These are phyloP conservation scores for Mortierella sp. DNA, from an alignment of 371 early-diverging fungal genomes.

Conservation along the genomic window DNA sequence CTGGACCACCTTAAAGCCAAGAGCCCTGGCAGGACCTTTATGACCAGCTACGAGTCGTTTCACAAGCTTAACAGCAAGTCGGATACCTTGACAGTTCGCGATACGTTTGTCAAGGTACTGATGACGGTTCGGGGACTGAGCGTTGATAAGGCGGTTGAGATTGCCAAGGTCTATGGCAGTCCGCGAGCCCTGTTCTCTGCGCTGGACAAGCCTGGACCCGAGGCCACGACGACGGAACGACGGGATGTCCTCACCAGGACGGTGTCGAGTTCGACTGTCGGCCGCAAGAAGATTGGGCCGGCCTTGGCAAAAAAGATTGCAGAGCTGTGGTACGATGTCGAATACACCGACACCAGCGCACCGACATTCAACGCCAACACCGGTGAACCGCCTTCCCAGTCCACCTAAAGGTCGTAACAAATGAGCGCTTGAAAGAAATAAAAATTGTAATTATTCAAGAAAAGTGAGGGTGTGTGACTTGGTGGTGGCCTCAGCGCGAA, in stretches of 20 bases:
- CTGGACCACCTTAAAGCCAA: slow-evolving; percentile 60
- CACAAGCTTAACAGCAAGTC: slow-evolving; percentile 78
- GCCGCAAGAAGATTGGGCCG: slow-evolving; percentile 64
- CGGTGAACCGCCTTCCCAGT: too few species aligned
- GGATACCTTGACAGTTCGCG: slow-evolving; percentile 71
- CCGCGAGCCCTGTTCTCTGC: slow-evolving; percentile 66
- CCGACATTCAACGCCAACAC: too few species aligned
- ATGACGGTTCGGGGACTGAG: slow-evolving; percentile 87
- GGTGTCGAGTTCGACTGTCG: slow-evolving; percentile 51
- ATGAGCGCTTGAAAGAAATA: too few species aligned
- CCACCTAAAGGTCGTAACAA: not conserved
- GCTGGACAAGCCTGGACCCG: slow-evolving; percentile 28
- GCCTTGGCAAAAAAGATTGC: slow-evolving; percentile 67
- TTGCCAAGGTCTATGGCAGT: slow-evolving; percentile 80
- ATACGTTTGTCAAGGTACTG: slow-evolving; percentile 84
- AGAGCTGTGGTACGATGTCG: slow-evolving; percentile 68
- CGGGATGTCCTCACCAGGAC: slow-evolving; percentile 54
- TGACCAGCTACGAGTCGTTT: slow-evolving; percentile 74
- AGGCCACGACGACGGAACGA: slow-evolving; percentile 13
- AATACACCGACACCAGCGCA: slow-evolving; percentile 25
- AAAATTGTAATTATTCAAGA: too few species aligned
- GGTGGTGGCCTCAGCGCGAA: too few species aligned
- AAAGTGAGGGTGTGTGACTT: too few species aligned
- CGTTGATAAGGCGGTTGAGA: slow-evolving; percentile 82
- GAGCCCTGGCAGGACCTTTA: slow-evolving; percentile 55